Evolutionary conservation across 2,329 filamentous ascomycete species (phyloP), one percentile per base, ranked within the genome.

Genomic region (Seiridium cupressi): DNA sequence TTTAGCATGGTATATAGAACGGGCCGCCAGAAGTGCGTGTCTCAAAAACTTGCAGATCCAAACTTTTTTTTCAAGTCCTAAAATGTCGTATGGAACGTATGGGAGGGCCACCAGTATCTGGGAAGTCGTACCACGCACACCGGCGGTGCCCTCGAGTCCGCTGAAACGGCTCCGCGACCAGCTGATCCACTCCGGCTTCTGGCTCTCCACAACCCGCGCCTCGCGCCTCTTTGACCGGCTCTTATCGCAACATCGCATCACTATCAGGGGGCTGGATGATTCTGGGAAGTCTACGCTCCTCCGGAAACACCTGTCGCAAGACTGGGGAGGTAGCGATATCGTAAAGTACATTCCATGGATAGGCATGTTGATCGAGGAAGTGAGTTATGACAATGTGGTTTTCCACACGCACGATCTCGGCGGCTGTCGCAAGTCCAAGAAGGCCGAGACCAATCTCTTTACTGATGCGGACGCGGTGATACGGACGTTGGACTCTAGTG

Each of bases 231-330:
- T 57, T 26, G 55, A 57, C 42, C 5, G 10, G 4, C 11, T 48
- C 3, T n/a, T 36, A n/a, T 9, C 3, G 7, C 32, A n/a, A 13
- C 13, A 26, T 5, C 31, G 31, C 13, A 57, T 57, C 3, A 18
- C 47, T 13, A 5, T 57, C 11, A 34, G 9, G 8, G 55, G 55
- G 9, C 44, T 57, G 10, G 55, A 47, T 32, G 9, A 4, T 31
- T 40, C 31, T 38, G 55, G 55, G 31, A 57, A 57, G 55, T 31
- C 55, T 31, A 34, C 42, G 6, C 55, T 57, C 10, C 44, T 57
- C 6, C 35, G 31, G n/a, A 36, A 31, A 5, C 18, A 46, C 31
- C n/a, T 57, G 7, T 57, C 55, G 8, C 55, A 46, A 31, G 34
- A 36, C 26, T 9, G 40, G 10, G 55, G 34, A 13, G 31, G 31